Conservation (phyloP, 2,329 filamentous ascomycete genomes). For the Amauroascus verrucosus region DNA sequence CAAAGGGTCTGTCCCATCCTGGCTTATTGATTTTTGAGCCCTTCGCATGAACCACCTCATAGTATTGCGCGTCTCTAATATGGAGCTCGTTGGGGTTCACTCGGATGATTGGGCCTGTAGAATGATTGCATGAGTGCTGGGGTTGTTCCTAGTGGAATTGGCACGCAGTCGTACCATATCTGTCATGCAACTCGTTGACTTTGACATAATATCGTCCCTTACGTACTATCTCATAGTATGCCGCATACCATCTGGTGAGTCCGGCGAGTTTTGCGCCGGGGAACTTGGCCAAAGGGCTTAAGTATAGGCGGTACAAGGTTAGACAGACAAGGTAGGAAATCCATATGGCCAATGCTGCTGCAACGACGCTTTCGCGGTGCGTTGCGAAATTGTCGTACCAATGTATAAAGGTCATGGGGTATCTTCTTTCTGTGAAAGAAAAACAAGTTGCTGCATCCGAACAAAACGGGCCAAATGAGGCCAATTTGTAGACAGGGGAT, state of each 20-base stretch:
- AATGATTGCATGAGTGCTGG: background rate
- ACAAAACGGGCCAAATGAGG: background rate
- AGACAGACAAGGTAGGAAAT: conserved; percentile 1
- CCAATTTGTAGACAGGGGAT: background rate
- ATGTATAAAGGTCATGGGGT: background rate
- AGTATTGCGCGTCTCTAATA: conserved; percentile 21
- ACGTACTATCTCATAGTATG: conserved; percentile 13
- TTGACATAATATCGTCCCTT: conserved; percentile 15
- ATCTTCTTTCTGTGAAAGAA: no score
- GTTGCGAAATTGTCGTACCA: background rate
- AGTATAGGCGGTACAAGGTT: conserved; percentile 23
- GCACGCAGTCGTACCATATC: conserved; percentile 19
- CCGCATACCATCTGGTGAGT: conserved; percentile 12
- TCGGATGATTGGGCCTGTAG: conserved; percentile 26
- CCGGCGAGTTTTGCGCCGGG: conserved; percentile 25
- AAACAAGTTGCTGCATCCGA: background rate
- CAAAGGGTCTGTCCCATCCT: conserved; percentile 20
- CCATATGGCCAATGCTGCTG: background rate
- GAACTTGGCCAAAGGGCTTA: conserved; percentile 25
- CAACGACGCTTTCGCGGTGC: background rate
- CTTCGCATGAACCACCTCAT: conserved; percentile 12
- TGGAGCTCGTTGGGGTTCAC: conserved; percentile 27
- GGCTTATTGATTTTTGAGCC: conserved; percentile 17
- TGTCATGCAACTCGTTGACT: conserved; percentile 18
- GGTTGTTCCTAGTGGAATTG: background rate